Conservation (phyloP, 768 basidiomycete species). For the Amanita subjunquillea region DNA sequence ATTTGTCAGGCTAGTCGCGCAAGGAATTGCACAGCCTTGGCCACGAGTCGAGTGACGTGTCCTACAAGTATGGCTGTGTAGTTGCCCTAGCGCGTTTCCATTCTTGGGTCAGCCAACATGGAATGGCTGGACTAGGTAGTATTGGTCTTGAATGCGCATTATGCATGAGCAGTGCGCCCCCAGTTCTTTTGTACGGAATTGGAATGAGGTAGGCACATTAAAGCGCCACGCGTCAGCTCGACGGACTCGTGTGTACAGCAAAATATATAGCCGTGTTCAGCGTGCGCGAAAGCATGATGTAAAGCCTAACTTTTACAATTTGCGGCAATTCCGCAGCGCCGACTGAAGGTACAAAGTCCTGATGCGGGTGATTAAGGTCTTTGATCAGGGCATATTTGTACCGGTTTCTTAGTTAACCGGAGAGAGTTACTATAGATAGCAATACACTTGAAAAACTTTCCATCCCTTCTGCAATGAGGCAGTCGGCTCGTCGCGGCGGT, state of each 20-base stretch:
- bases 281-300: neutral
- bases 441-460: neutral
- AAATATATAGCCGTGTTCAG: neutral
- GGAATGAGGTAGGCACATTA: neutral
- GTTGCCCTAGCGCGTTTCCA: neutral
- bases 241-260: neutral
- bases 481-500: neutral
- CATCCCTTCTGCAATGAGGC: conserved; percentile 1
- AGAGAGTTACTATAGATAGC: neutral
- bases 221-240: neutral
- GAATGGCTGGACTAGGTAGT: neutral
- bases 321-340: neutral
- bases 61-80: too few species aligned
- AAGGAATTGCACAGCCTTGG: neutral
- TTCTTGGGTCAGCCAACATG: neutral
- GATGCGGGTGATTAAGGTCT: too few species aligned
- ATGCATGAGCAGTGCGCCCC: neutral
- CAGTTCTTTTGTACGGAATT: neutral
- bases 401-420: conserved; percentile 2
- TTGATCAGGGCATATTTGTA: neutral
- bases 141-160: neutral
- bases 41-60: neutral
- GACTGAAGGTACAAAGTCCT: neutral
- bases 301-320: neutral
- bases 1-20: neutral